Base-by-base conservation (phyloP, 306 rosid species). In the Corylus americana region DNA sequence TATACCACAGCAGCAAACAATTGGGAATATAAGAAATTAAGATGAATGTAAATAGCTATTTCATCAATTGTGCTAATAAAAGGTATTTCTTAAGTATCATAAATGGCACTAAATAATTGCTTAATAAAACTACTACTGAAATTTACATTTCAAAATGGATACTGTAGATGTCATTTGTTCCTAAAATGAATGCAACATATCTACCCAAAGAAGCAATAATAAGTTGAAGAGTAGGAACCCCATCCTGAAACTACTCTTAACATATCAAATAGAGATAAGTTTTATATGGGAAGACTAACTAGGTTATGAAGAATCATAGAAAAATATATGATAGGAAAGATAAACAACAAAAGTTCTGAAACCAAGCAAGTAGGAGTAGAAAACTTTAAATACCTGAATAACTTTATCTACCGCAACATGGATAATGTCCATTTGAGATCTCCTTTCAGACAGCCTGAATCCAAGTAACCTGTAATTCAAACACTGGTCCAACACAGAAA, bases 401-500 rank as follows among this genome's bases (percentile, higher is more conserved):
- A 90, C 83, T 82, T 85, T 85, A 74, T 92, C 92, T 47, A 89
- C 75, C 83, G 91, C 97, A 64, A 76, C 83, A 81, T 57, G 84
- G 79, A 83, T 79, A 74, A 82, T 72, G 58, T 84, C 90, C 72
- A 64, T 78, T 16, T 83, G 81, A 70, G 83, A 86, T 78, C 78
- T 87, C 79, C 74, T 79, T 79, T 92, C 98, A 78, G 89, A 83
- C 58, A 95, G 87, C 96, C 97, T 92, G 84, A 95, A 86, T 64
- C 98, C 98, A 69, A 92, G 92, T 84, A 95, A 87, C 80, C 96
- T 91, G 91, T 91, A 95, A 89, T 91, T 95, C 89, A 90, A 81
- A 83, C 88, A 87, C 98, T 92, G 90, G 70, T 78, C 72, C 73
- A 80, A 63, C 85, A 70, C 50, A 79, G 77, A 80, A 84, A 72